Base-by-base conservation (phyloP, 1,284 basidiomycete species). In the Puccinia brachypodii region DNA sequence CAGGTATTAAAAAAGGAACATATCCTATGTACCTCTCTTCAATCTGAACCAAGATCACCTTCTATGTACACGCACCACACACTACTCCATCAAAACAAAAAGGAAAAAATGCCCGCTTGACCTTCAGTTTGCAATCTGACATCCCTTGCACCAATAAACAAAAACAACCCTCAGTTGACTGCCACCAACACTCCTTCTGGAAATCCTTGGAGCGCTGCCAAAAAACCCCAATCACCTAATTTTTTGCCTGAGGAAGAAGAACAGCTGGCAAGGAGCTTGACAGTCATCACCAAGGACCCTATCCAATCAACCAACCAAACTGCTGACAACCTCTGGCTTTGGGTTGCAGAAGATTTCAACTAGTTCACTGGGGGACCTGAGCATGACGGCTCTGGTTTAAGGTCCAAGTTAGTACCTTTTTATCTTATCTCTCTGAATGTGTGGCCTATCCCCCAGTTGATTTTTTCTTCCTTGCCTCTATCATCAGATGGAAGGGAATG, bases 261-360 rank as follows among this genome's bases (percentile, higher is more conserved):
- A 8, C 69, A 72, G 25, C 40, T 72, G 4, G 69, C 69, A 72
- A 72, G 44, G n/a, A 42, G 38, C 36, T 72, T 36, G 40, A 14
- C 25, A 9, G 38, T 42, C 4, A 31, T 72, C 31, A 40, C 42
- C 6, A 3, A 73, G 36, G 42, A 73, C 19, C 11, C 44, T 11
- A 13, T 47, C 4, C 2, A 13, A 36, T 47, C 42, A 3, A 73
- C 25, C 71, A 73, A 73, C 25, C 44, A 73, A 33, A 73, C 13
- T 8, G n/a, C 6, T 11, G 71, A 53, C 4, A 11, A 53, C 9
- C 53, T 73, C 16, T 73, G 50, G 33, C 3, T 0, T 8, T 11
- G 19, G 13, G 25, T 73, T 8, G 13, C 53, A 2, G 71, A 25
- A 7, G 28, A 73, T n/a, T 73, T 73, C 31, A 73, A 73, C 25